Percentiles rank a stretch among this genome's conserved stretches.
Evolutionary conservation across 2,329 filamentous ascomycete genomes (phyloP).

Genomic region (Sclerotinia borealis): DNA sequence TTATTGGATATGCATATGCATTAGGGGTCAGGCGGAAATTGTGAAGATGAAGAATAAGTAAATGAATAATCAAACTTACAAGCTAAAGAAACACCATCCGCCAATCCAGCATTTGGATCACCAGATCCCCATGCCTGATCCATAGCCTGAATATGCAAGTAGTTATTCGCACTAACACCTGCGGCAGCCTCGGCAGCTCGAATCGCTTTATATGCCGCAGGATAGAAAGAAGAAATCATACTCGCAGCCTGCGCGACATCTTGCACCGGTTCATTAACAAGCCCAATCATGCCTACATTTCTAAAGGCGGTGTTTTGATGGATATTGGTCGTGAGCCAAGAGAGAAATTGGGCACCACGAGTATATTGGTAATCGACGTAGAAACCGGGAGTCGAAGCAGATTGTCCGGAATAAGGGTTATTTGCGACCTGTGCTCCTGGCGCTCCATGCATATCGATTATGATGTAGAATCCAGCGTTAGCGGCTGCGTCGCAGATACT

Average conservation of each 20-base stretch:
- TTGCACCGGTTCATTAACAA: slow-evolving; percentile 51
- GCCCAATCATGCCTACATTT: slow-evolving; percentile 53
- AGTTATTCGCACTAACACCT: slow-evolving; percentile 37
- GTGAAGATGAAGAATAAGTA: no score
- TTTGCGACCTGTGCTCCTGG: slow-evolving; percentile 40
- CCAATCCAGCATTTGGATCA: slow-evolving; percentile 43
- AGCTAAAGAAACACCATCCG: slow-evolving; percentile 39
- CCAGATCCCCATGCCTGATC: slow-evolving; percentile 50
- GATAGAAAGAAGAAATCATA: slow-evolving; percentile 42
- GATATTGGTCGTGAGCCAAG: slow-evolving; percentile 48
- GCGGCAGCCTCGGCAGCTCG: slow-evolving; percentile 42
- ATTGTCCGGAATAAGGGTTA: slow-evolving; percentile 36
- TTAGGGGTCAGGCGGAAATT: not conserved
- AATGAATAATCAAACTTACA: slow-evolving; percentile 36
- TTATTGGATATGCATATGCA: not conserved
- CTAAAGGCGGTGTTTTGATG: slow-evolving; percentile 42
- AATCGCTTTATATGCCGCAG: slow-evolving; percentile 43
- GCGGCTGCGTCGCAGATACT: slow-evolving; percentile 39
- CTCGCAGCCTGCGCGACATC: slow-evolving; percentile 27
- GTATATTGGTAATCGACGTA: slow-evolving; percentile 51
- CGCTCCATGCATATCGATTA: slow-evolving; percentile 44
- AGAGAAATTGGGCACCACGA: slow-evolving; percentile 47
- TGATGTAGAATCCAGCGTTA: slow-evolving; percentile 42
- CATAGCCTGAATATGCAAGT: slow-evolving; percentile 50
- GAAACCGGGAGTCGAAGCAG: slow-evolving; percentile 41